Evolutionary conservation across 1,284 basidiomycete genomes (phyloP), one percentile per base, ranked within the genome.

Genomic region (Ganoderma resinaceum): DNA sequence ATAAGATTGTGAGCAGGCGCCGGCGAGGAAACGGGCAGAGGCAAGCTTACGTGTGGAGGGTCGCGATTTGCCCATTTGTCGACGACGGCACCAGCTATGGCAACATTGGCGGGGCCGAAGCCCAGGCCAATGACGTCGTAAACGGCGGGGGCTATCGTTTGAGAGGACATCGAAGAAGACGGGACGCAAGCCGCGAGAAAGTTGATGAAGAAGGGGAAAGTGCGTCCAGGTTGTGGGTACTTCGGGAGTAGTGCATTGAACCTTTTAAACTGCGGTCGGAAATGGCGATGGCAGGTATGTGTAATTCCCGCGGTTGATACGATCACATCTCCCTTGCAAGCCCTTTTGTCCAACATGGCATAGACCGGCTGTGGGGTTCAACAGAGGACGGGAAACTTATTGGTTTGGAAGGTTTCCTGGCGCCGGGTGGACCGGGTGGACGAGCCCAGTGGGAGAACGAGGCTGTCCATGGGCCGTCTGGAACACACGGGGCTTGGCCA

Each of bases 71-170:
- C 69, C 70, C 71, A 73, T 75, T 77, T 85, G 58, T 83, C 86
- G 14, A 84, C 79, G 70, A 89, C 80, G 3, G 85, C 86, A 42
- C 87, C 84, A 29, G 88, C 88, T 71, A 89, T 80, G 49, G 87
- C 86, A 69, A 89, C 79, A 69, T 87, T 87, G 2, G 87, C 84
- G 33, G 88, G 88, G n/a, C 87, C 87, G 68, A 88, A 88, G 3
- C 87, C 87, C n/a, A 87, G 76, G 59, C 86, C 86, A 62, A 89
- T 78, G 38, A 87, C 72, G 77, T 89, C 86, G 76, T 82, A 86
- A 26, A 82, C 67, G 7, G 68, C 72, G 7, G 75, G 74, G 42
- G 69, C 29, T 40, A 65, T 49, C 29, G 59, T 43, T n/a, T 38
- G 59, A 16, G 63, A 26, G 38, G 65, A 38, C 67, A 70, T 73